A percentile compares a stretch with the other conserved stretches of the same genome.
Conservation (phyloP, 169 alveolate genomes). For the Babesia sp. region DNA sequence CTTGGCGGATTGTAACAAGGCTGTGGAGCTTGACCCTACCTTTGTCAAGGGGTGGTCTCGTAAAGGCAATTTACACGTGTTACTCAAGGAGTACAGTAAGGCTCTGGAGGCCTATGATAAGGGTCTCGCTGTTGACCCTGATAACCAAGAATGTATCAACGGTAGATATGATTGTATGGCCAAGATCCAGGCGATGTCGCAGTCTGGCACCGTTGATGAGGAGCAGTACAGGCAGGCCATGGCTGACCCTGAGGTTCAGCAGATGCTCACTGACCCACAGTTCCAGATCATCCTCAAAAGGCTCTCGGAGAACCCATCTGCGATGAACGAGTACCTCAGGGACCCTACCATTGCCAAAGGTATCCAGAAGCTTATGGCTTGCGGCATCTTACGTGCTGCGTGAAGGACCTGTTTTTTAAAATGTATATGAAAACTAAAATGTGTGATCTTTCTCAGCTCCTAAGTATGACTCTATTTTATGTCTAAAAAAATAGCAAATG, state of each 20-base stretch:
- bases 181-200: conserved; percentile 82
- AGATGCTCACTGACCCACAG: conserved; percentile 93
- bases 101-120: conserved; percentile 93
- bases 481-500: too few species aligned
- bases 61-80: conserved; percentile 92
- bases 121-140: conserved; percentile 93
- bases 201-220: conserved; percentile 85
- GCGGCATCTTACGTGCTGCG: too few species aligned
- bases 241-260: conserved; percentile 98
- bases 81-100: conserved; percentile 96
- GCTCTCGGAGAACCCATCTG: conserved; percentile 84
- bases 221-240: conserved; percentile 84
- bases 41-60: conserved; percentile 95
- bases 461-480: too few species aligned
- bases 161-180: conserved; percentile 78
- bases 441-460: too few species aligned
- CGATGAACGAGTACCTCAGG: conserved; percentile 82
- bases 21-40: conserved; percentile 92
- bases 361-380: conserved; percentile 94
- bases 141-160: conserved; percentile 83
- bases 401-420: too few species aligned
- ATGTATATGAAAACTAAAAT: too few species aligned
- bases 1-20: conserved; percentile 90
- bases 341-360: conserved; percentile 94
- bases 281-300: conserved; percentile 86